phyloP scores from a whole-genome alignment of 148 eudicot genomes.

The Silene conica region DNA sequence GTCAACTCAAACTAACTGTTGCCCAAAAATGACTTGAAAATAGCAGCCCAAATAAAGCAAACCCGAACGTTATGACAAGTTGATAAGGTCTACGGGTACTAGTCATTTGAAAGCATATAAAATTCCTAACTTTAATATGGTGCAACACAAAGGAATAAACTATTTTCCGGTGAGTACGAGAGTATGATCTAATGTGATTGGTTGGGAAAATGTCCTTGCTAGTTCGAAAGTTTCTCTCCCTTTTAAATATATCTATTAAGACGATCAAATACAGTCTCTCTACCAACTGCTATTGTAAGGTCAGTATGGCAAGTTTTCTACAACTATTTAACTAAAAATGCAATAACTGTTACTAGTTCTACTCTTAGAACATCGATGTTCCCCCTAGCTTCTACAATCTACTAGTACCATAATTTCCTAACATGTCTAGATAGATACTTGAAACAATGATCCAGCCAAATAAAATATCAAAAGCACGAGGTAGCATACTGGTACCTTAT shows the following conservation, averaged over 20 bases:
- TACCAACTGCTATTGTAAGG: not conserved
- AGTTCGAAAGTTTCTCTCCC: too few species aligned
- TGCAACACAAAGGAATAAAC: not conserved
- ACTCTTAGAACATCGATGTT: not conserved
- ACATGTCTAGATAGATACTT: not conserved
- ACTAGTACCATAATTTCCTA: not conserved
- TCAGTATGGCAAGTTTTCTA: not conserved
- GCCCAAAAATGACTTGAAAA: too few species aligned
- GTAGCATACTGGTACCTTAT: constrained; percentile 47
- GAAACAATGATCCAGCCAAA: not conserved
- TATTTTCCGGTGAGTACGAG: not conserved
- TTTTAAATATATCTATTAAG: too few species aligned
- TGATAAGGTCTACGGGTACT: not conserved
- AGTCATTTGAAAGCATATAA: not conserved
- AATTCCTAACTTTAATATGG: not conserved
- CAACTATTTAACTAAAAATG: not conserved
- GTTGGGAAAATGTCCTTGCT: too few species aligned
- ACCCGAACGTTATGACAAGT: not conserved
- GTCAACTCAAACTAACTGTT: too few species aligned
- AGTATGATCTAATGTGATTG: too few species aligned
- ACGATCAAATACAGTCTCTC: too few species aligned
- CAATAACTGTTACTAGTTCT: not conserved
- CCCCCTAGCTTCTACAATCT: not conserved
- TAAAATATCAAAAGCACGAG: not conserved
- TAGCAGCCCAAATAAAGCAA: not conserved